Evolutionary conservation across 2,329 filamentous ascomycete genomes (phyloP).

Genomic region (Knufia fluminis): DNA sequence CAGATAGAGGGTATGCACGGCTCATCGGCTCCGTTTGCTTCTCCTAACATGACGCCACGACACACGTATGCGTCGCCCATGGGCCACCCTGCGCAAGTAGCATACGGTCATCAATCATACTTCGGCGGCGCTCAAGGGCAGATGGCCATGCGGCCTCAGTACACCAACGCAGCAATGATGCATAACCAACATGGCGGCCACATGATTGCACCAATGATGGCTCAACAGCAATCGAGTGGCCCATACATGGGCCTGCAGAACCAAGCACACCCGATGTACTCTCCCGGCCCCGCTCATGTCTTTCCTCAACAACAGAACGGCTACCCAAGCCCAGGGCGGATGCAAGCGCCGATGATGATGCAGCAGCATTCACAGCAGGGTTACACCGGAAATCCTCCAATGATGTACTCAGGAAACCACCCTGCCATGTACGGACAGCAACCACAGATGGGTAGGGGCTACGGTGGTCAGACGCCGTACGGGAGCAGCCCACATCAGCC

Average conservation of each 20-base stretch:
- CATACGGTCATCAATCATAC: conserved; percentile 61
- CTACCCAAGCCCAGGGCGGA: conserved; percentile 79
- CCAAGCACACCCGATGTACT: conserved; percentile 70
- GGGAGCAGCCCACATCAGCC: conserved; percentile 56
- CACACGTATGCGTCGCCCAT: conserved; percentile 59
- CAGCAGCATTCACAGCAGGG: conserved; percentile 91
- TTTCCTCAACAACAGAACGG: conserved; percentile 51
- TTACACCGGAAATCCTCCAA: conserved; percentile 62
- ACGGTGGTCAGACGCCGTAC: conserved; percentile 52
- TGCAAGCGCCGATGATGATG: conserved; percentile 77
- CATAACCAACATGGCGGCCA: conserved; percentile 54
- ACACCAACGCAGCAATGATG: conserved; percentile 63
- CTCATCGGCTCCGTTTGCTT: conserved; percentile 75
- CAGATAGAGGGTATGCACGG: conserved; percentile 73
- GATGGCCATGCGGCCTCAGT: conserved; percentile 60
- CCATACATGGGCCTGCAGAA: conserved; percentile 65
- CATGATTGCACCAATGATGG: conserved; percentile 76
- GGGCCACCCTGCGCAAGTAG: conserved; percentile 59
- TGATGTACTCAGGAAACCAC: conserved; percentile 43
- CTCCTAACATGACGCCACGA: conserved; percentile 63
- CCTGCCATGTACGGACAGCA: conserved; percentile 56
- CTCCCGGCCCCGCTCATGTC: conserved; percentile 63
- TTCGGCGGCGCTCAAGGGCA: conserved; percentile 63
- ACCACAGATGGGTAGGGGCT: conserved; percentile 58
- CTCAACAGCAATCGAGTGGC: conserved; percentile 59